Evolutionary conservation across 2,329 filamentous ascomycete genomes (phyloP).

Genomic region (Cladobotryum protrusum): DNA sequence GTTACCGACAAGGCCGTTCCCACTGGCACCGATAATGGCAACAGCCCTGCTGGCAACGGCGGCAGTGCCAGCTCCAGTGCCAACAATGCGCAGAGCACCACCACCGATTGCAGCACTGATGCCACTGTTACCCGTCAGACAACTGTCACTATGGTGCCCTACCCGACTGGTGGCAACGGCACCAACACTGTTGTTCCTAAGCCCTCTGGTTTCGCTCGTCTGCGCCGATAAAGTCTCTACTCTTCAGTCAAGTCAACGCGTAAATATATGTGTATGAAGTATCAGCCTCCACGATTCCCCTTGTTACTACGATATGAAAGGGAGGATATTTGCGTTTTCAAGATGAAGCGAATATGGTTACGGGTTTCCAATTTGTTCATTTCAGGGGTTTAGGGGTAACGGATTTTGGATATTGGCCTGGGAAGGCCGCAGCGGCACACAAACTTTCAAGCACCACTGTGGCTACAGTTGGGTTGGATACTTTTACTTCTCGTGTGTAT

Average conservation of each 20-base stretch:
- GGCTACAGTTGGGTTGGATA: not conserved
- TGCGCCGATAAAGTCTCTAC: conserved; percentile 24
- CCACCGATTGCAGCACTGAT: conserved; percentile 13
- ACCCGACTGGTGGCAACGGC: conserved; percentile 33
- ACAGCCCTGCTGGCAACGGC: conserved; percentile 6
- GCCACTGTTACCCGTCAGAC: conserved; percentile 21
- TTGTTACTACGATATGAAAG: no score
- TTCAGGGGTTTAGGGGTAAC: no score
- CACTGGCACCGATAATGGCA: conserved; percentile 4
- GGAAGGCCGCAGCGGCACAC: no score
- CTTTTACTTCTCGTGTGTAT: conserved; percentile 8
- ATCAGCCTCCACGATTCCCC: no score
- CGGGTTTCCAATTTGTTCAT: no score
- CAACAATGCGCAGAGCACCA: conserved; percentile 18
- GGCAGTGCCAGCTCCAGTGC: conserved; percentile 12
- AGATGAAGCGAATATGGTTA: no score
- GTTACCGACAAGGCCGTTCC: conserved; percentile 16
- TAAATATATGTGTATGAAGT: no score
- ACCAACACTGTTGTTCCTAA: conserved; percentile 9
- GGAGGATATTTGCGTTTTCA: no score
- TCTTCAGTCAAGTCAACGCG: not conserved
- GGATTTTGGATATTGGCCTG: no score
- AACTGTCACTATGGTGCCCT: conserved; percentile 35
- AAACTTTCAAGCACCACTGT: not conserved
- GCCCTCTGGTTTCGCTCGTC: conserved; percentile 31